Base-by-base conservation (phyloP, 2,329 filamentous ascomycete genomes). In the Colletotrichum cereale region DNA sequence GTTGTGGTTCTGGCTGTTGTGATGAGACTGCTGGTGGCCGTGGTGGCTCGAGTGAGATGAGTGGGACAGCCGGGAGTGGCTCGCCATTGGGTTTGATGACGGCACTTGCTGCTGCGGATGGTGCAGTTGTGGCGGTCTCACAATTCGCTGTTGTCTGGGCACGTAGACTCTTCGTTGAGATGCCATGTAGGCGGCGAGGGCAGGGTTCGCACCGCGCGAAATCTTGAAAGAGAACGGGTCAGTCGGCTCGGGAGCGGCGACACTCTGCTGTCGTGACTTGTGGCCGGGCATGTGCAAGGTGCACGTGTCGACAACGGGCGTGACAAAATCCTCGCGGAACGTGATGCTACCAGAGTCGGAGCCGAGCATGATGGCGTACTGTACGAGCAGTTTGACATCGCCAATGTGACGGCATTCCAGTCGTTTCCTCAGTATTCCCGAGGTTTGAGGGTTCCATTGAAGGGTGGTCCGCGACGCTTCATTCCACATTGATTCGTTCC, bases 371-470 rank as follows among this genome's bases (percentile, higher is more conserved):
- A 82, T 76, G 40, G 82, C 81, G 65, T 82, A 83, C 53, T 82
- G 80, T 12, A 85, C 77, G 11, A 85, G 75, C 18, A 80, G 74
- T 38, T 80, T 77, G 6, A 82, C 58, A 64, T 85, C 81, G 29
- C 79, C 80, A 21, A 86, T 77, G 71, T 86, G 84, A 3, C 83
- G 79, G 26, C 83, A 84, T 74, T 86, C 84, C 5, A 86, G 80
- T 50, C 81, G 80, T 71, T 85, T 86, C 18, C 83, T 78, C 42
- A 85, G 73, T 6, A 82, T 79, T 40, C 79, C 80, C 21, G 83
- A 85, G 5, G 80, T 80, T 47, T 84, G 81, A 2, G 84, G 82
- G 53, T 81, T 78, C 84, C 85, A 86, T 12, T 77, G 74, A 38
- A 85, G 73, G 16, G 78, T 76, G 36, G 78, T 76, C 24, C 78